phyloP scores from a whole-genome alignment of 805 yeast species.

The Metschnikowia hibisci region DNA sequence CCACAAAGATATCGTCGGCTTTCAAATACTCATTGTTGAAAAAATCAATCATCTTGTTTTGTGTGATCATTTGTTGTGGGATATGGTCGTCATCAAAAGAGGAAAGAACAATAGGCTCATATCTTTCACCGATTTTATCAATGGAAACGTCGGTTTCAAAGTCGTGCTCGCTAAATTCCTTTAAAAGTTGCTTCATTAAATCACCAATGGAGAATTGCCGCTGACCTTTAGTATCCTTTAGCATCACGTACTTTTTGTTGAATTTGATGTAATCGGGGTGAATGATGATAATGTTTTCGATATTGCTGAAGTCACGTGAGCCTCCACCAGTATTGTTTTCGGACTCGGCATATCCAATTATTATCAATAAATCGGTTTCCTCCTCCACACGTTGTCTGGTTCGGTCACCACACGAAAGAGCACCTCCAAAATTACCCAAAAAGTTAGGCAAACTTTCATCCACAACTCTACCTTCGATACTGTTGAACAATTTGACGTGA shows the following conservation, averaged over 20 bases:
- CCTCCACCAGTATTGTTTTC: conserved; percentile 32
- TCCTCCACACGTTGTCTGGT: conserved; percentile 29
- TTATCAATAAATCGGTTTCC: conserved; percentile 62
- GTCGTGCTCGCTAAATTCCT: neutral
- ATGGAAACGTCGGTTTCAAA: conserved; percentile 16
- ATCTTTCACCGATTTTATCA: conserved; percentile 19
- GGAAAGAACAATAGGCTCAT: conserved; percentile 11
- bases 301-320: conserved; percentile 18
- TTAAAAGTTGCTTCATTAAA: conserved; percentile 30
- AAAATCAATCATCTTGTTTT: conserved; percentile 33
- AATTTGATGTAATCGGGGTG: conserved; percentile 42
- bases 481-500: conserved; percentile 47
- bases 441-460: conserved; percentile 66
- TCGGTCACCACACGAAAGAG: conserved; percentile 32
- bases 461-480: conserved; percentile 67
- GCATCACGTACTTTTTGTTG: conserved; percentile 24
- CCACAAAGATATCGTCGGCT: conserved; percentile 67
- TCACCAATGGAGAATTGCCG: conserved; percentile 29
- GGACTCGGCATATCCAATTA: conserved; percentile 57
- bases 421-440: conserved; percentile 72
- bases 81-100: conserved; percentile 6
- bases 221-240: conserved; percentile 21
- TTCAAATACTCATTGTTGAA: conserved; percentile 35
- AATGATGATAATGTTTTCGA: conserved; percentile 31
- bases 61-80: conserved; percentile 21